Percentiles rank a stretch among this genome's conserved stretches.
Evolutionary conservation across 2,329 filamentous ascomycete species (phyloP).

Genomic region (Colletotrichum nymphaeae): DNA sequence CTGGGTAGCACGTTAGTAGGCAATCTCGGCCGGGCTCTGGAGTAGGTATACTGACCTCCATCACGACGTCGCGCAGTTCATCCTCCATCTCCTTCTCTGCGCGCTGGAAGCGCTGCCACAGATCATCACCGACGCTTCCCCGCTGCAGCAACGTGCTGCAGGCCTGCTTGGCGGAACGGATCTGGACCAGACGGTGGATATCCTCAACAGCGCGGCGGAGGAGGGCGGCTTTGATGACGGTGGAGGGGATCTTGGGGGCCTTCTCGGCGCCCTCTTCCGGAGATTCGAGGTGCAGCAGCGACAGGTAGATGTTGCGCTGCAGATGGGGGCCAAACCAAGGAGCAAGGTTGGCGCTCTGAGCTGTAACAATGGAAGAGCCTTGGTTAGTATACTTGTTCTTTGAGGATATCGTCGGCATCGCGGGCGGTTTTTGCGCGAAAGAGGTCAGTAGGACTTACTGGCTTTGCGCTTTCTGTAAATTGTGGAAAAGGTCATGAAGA

Average conservation of each 20-base stretch:
- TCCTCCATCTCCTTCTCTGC: conserved; percentile 99
- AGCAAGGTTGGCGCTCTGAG: conserved; percentile 83
- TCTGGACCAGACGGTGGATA: conserved; percentile 89
- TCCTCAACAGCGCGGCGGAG: conserved; percentile 91
- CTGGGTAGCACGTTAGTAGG: conserved; percentile 55
- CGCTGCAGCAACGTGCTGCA: conserved; percentile 85
- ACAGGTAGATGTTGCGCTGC: conserved; percentile 94
- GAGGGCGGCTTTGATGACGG: conserved; percentile 87
- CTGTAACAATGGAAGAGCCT: conserved; percentile 53
- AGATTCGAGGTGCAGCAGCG: conserved; percentile 83
- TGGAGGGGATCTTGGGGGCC: conserved; percentile 79
- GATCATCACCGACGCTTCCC: conserved; percentile 93
- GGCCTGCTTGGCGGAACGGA: conserved; percentile 89
- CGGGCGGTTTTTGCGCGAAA: neutral
- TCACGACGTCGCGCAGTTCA: conserved; percentile 92
- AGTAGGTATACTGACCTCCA: conserved; percentile 72
- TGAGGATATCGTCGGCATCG: neutral
- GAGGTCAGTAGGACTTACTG: conserved; percentile 55
- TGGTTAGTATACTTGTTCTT: neutral
- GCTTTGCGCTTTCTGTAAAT: conserved; percentile 95
- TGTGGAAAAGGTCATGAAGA: conserved; percentile 90
- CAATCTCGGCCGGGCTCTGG: no score
- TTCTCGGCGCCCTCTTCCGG: conserved; percentile 73
- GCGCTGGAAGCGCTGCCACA: conserved; percentile 91
- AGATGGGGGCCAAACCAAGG: conserved; percentile 95